phyloP scores from a whole-genome alignment of 331 rosid genomes.

The Malus hybrid region DNA sequence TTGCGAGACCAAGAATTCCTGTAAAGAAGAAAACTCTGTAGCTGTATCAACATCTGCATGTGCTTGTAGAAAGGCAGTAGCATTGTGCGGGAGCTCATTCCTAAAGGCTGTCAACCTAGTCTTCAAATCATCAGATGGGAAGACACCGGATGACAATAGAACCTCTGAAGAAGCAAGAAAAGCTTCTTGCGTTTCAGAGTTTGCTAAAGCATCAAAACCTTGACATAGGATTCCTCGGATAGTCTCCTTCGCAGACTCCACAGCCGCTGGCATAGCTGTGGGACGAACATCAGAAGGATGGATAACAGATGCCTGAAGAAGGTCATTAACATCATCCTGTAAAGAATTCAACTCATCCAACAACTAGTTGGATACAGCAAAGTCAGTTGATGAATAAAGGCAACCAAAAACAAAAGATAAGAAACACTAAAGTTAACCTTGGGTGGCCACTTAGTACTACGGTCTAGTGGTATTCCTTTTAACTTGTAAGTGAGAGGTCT shows the following conservation, averaged over 20 bases:
- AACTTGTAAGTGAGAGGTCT: too few relatives aligned
- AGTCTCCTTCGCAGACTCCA: background rate
- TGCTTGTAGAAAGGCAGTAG: background rate
- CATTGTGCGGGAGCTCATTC: background rate
- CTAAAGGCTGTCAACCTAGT: background rate
- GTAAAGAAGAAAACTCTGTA: background rate
- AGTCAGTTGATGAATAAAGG: background rate
- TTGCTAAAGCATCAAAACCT: background rate
- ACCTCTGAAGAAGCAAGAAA: background rate
- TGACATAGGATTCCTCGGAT: background rate
- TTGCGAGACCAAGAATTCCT: background rate
- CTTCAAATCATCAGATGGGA: background rate
- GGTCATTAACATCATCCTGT: background rate
- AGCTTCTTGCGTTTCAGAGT: background rate
- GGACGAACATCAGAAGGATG: background rate
- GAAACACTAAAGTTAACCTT: background rate
- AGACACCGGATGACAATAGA: background rate
- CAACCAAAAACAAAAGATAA: background rate
- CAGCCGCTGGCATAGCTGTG: background rate
- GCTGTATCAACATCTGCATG: background rate
- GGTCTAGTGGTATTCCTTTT: too few relatives aligned
- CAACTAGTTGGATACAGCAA: background rate
- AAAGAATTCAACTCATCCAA: background rate
- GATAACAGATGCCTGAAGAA: background rate
- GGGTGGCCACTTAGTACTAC: background rate